Evolutionary conservation across 352 stramenopile species (phyloP).

Genomic region (Phytophthora pisi): DNA sequence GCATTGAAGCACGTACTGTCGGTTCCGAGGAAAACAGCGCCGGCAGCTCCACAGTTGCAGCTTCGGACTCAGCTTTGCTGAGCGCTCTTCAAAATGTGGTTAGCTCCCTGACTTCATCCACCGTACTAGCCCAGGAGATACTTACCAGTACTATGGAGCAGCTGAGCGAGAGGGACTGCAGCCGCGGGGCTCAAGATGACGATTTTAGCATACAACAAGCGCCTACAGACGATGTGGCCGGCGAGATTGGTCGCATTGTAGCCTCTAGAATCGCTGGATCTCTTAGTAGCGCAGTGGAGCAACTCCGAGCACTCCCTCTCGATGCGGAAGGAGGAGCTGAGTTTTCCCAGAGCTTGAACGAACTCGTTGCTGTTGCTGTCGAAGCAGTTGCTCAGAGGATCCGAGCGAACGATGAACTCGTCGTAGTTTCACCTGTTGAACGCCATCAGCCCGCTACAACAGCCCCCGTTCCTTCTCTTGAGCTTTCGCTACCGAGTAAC

Average conservation of each 20-base stretch:
- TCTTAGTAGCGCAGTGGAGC: conserved; percentile 34
- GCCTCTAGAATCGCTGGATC: conserved; percentile 47
- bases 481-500: conserved; percentile 13
- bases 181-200: conserved; percentile 8
- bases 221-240: conserved; percentile 27
- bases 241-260: conserved; percentile 47
- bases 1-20: not conserved
- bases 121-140: conserved; percentile 26
- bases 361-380: conserved; percentile 34
- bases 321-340: not conserved
- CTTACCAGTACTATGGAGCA: conserved; percentile 23
- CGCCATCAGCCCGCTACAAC: not conserved
- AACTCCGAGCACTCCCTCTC: conserved; percentile 22
- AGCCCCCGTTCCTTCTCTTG: not conserved
- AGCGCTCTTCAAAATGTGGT: conserved; percentile 32
- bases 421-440: not conserved
- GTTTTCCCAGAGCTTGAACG: conserved; percentile 31
- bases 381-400: conserved; percentile 33
- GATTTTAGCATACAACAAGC: conserved; percentile 9
- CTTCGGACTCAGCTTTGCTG: conserved; percentile 18
- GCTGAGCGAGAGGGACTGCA: conserved; percentile 4
- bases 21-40: not conserved
- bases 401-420: conserved; percentile 6
- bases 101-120: conserved; percentile 20
- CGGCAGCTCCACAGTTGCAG: not conserved